phyloP scores from a whole-genome alignment of 345 rosid genomes.

The Cardamine resedifolia region DNA sequence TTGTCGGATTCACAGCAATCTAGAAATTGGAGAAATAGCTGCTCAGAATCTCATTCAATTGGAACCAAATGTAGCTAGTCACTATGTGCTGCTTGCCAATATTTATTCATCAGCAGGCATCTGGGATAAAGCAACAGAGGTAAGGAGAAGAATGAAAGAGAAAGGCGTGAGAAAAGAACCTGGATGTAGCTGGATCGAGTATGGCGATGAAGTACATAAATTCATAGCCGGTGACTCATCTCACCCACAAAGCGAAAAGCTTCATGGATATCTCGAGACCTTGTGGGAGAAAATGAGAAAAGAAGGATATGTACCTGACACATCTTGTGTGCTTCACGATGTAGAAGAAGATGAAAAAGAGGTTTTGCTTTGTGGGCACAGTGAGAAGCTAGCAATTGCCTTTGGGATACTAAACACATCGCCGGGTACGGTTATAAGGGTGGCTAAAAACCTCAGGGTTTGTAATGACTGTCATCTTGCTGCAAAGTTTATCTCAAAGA shows the following conservation, averaged over 20 bases:
- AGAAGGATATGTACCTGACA: slow-evolving; percentile 83
- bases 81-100: slow-evolving; percentile 84
- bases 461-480: slow-evolving; percentile 86
- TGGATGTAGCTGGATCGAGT: slow-evolving; percentile 93
- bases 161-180: slow-evolving; percentile 84
- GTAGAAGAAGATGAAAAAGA: slow-evolving; percentile 76
- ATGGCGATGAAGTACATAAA: slow-evolving; percentile 72
- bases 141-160: slow-evolving; percentile 77
- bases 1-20: slow-evolving; percentile 61
- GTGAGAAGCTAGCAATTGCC: slow-evolving; percentile 87
- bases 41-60: slow-evolving; percentile 60
- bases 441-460: slow-evolving; percentile 84
- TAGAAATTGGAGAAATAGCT: slow-evolving; percentile 75
- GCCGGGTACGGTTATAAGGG: slow-evolving; percentile 72
- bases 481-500: slow-evolving; percentile 66
- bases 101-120: slow-evolving; percentile 72
- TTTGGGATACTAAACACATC: slow-evolving; percentile 75
- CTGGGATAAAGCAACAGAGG: slow-evolving; percentile 77
- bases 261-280: slow-evolving; percentile 54
- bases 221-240: slow-evolving; percentile 78
- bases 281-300: slow-evolving; percentile 68
- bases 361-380: slow-evolving; percentile 79
- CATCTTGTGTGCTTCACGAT: slow-evolving; percentile 83
- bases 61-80: slow-evolving; percentile 85
- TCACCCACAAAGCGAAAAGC: slow-evolving; percentile 69